These are phyloP conservation scores for Aspergillus campestris DNA, from an alignment of 495 filamentous ascomycete genomes.

Conservation along the genomic window DNA sequence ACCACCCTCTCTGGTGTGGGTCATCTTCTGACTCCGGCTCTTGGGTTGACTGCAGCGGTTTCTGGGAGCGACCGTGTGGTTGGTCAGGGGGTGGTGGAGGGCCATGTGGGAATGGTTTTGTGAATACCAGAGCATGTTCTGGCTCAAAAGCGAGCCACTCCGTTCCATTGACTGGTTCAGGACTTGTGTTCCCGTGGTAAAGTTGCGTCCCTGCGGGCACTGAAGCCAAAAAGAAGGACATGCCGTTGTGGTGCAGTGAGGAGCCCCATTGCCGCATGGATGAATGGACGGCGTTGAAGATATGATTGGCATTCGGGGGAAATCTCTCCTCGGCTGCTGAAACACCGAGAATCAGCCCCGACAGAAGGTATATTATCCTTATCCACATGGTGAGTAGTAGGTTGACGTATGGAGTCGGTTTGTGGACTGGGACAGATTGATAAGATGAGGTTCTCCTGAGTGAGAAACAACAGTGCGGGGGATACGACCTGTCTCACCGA, in stretches of 20 bases:
- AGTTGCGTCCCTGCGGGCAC: constrained; percentile 52
- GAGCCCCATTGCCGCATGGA: constrained; percentile 66
- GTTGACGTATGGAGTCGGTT: too few relatives aligned
- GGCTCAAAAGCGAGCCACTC: constrained; percentile 69
- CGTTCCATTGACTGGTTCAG: constrained; percentile 34
- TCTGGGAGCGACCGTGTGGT: background rate
- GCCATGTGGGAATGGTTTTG: constrained; percentile 10
- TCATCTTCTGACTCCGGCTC: constrained; percentile 1
- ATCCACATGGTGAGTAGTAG: too few relatives aligned
- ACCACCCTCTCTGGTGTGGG: constrained; percentile 27
- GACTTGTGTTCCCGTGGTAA: constrained; percentile 47
- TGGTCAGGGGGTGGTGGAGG: constrained; percentile 6
- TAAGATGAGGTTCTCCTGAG: too few relatives aligned
- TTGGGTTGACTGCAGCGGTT: background rate
- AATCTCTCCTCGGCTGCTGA: background rate
- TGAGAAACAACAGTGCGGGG: too few relatives aligned
- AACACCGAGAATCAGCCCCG: too few relatives aligned
- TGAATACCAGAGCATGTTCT: constrained; percentile 55
- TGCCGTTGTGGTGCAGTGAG: constrained; percentile 59
- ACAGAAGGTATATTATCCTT: too few relatives aligned
- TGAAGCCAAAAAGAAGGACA: constrained; percentile 52
- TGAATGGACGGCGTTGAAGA: constrained; percentile 60
- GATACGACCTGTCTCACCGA: too few relatives aligned
- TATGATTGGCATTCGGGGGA: constrained; percentile 43
- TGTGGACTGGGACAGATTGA: too few relatives aligned